Conservation (phyloP, 2,329 filamentous ascomycete species). For the Leptographium radiaticola region DNA sequence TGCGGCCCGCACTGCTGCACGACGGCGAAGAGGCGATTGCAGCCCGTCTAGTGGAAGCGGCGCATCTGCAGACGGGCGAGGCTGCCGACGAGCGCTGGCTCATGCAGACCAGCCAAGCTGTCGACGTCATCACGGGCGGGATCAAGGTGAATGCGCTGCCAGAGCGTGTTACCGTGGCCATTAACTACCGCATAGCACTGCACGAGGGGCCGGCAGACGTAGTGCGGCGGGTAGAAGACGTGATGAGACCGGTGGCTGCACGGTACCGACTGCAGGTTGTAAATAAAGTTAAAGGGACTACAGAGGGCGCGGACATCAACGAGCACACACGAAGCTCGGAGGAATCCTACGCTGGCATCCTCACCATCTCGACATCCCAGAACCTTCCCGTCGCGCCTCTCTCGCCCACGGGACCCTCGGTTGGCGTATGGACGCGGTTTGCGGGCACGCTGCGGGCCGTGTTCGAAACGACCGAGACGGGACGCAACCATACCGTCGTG, state of each 20-base stretch:
- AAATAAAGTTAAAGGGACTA: slow-evolving; percentile 27
- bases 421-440: slow-evolving; percentile 12
- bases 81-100: slow-evolving; percentile 27
- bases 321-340: slow-evolving; percentile 1
- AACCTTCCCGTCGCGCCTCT: slow-evolving; percentile 21
- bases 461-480: slow-evolving; percentile 7
- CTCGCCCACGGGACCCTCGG: slow-evolving; percentile 15
- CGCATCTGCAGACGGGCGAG: slow-evolving; percentile 30
- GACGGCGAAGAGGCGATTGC: slow-evolving; percentile 13
- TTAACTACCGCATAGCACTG: slow-evolving; percentile 47
- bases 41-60: slow-evolving; percentile 20
- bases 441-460: slow-evolving; percentile 14
- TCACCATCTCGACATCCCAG: slow-evolving; percentile 20
- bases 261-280: slow-evolving; percentile 43
- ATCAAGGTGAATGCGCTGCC: slow-evolving; percentile 56
- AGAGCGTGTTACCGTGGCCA: slow-evolving; percentile 38
- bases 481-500: slow-evolving; percentile 19
- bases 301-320: not conserved
- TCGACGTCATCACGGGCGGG: slow-evolving; percentile 48
- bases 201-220: slow-evolving; percentile 38
- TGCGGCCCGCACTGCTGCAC: slow-evolving; percentile 15
- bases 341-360: slow-evolving; percentile 4
- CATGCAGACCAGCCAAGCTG: slow-evolving; percentile 46
- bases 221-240: slow-evolving; percentile 32
- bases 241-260: slow-evolving; percentile 34